Base-by-base conservation (phyloP, 2,329 filamentous ascomycete species). In the Escovopsis sp. region DNA sequence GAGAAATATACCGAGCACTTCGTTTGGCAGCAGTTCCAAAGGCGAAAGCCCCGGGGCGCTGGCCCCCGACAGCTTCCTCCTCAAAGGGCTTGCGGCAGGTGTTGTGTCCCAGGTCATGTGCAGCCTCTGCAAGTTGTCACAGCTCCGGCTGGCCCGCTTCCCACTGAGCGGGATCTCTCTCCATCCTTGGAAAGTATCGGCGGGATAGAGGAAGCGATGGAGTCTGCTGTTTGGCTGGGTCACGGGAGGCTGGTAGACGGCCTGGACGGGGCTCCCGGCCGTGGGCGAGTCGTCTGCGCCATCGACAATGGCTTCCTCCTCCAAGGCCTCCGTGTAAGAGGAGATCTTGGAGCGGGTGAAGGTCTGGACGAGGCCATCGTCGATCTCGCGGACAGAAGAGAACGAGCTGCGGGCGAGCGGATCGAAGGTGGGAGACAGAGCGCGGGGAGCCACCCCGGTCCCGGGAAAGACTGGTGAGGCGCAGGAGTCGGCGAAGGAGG, bases 11-110 rank as follows among this genome's bases (percentile, higher is more conserved):
- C 82, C 74, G 44, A 85, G 70, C 49, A 87, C 66, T 61, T 87
- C 82, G 41, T 72, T 67, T 0, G 82, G 82, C 7, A 88, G 68
- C 47, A 59, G 73, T 65, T 87, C 83, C 35, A 88, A 62, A 26
- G 70, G 66, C 19, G 80, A 66, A 19, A 65, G 55, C 44, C 74
- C 73, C n/a, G 67, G 60, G 19, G 58, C 50, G 46, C 58, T 58
- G 41, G 45, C 48, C 43, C 54, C 48, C n/a, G 43, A 35, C 5
- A 45, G 41, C 48, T 60, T 61, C 47, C 58, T 53, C 46, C 58
- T 49, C 43, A 55, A 49, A 51, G 57, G 52, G 26, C 23, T 23
- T 23, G 56, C 47, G 12, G 60, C 51, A 18, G 65, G 60, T 40
- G 64, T 59, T 45, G 11, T 9, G 28, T 68, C 70, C 71, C 73